Conservation (phyloP, 78 protist species). For the Capsaspora owczarzaki region DNA sequence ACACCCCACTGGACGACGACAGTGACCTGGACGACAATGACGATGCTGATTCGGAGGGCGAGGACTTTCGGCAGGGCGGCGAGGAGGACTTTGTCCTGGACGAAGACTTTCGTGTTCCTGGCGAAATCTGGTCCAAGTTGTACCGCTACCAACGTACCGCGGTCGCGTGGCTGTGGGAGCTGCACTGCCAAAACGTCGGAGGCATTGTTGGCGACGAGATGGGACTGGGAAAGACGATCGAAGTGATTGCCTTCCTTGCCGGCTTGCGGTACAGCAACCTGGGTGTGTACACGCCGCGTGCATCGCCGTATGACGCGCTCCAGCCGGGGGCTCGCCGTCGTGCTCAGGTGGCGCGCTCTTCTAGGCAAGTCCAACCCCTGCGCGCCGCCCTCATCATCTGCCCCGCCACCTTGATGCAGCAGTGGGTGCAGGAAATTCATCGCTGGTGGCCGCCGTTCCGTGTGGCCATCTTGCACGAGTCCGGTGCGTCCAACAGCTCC, state of each 20-base stretch:
- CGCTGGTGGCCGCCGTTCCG: constrained; percentile 78
- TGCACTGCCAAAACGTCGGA: constrained; percentile 78
- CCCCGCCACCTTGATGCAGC: constrained; percentile 80
- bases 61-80: neutral
- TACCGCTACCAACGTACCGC: constrained; percentile 70
- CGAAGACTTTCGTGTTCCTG: constrained; percentile 46
- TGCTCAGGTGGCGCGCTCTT: too few species aligned
- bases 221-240: constrained; percentile 93
- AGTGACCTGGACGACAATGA: too few species aligned
- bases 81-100: neutral
- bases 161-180: constrained; percentile 86
- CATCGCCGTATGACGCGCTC: too few species aligned
- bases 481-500: neutral
- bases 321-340: too few species aligned
- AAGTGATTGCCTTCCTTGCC: constrained; percentile 60
- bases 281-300: too few species aligned
- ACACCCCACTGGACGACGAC: too few species aligned
- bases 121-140: constrained; percentile 36
- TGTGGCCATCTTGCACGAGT: constrained; percentile 53
- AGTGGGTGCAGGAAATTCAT: constrained; percentile 89
- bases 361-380: too few species aligned
- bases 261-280: constrained; percentile 31
- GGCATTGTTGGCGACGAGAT: constrained; percentile 96
- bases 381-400: constrained; percentile 54
- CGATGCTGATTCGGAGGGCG: too few species aligned